Conservation (phyloP, 2,329 filamentous ascomycete species). For the Elsinoe fawcettii region DNA sequence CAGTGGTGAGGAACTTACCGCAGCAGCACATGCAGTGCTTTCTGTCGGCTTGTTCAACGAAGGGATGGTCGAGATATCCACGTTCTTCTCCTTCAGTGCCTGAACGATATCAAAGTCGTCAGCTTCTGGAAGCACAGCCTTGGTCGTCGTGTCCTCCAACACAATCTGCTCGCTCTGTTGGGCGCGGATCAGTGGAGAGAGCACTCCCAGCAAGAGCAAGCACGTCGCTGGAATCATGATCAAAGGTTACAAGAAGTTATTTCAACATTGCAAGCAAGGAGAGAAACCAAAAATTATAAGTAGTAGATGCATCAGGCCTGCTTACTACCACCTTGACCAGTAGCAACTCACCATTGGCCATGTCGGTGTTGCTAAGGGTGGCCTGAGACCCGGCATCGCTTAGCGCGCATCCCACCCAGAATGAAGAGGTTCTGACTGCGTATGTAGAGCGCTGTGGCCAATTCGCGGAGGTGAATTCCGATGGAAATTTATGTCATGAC, state of each 20-base stretch:
- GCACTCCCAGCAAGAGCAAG: neutral
- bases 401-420: too few species aligned
- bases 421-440: too few species aligned
- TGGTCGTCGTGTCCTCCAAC: neutral
- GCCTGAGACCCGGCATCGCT: too few species aligned
- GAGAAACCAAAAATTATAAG: too few species aligned
- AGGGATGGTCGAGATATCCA: neutral
- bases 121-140: neutral
- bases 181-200: neutral
- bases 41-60: neutral
- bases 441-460: too few species aligned
- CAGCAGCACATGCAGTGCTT: neutral
- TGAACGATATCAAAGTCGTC: constrained; percentile 1
- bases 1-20: neutral
- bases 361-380: too few species aligned
- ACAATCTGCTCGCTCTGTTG: neutral
- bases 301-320: neutral
- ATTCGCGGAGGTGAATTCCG: too few species aligned
- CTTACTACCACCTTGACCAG: neutral
- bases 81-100: neutral
- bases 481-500: too few species aligned
- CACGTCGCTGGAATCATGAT: neutral
- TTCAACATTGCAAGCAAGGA: too few species aligned
- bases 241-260: neutral
- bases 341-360: too few species aligned